Conservation (phyloP, 345 rosid species). For the Acer campestre region DNA sequence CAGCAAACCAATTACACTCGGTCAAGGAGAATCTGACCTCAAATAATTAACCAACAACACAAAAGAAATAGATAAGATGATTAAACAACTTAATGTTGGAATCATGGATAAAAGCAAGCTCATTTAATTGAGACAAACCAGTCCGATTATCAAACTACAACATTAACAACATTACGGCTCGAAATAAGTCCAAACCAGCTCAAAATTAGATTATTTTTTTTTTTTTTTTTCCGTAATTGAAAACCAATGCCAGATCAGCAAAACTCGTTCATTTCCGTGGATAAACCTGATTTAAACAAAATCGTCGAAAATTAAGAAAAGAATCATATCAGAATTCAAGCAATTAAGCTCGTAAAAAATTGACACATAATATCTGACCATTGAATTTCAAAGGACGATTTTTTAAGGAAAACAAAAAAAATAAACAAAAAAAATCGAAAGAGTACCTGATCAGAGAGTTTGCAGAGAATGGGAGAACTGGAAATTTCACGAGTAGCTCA, state of each 20-base stretch:
- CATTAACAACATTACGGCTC: neutral
- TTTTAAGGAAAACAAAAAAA: neutral
- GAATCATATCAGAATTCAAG: constrained; percentile 6
- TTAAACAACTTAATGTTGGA: neutral
- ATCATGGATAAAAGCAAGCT: neutral
- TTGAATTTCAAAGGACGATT: neutral
- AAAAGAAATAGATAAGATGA: neutral
- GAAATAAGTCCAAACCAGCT: constrained; percentile 1
- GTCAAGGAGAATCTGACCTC: neutral
- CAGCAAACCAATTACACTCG: neutral
- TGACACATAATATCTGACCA: neutral
- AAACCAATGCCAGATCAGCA: neutral
- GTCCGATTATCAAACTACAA: neutral
- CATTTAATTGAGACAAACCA: neutral
- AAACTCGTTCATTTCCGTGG: neutral
- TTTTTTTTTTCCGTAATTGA: neutral
- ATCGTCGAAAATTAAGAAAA: neutral
- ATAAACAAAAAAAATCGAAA: neutral
- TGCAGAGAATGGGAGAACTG: neutral
- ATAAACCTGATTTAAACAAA: constrained; percentile 4
- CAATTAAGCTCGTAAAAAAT: constrained; percentile 8
- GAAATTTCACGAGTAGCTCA: constrained; percentile 19
- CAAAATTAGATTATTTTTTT: neutral
- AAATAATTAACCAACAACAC: neutral
- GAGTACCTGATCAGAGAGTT: constrained; percentile 23